phyloP scores from a whole-genome alignment of 768 basidiomycete species.

The Lentinula boryana region DNA sequence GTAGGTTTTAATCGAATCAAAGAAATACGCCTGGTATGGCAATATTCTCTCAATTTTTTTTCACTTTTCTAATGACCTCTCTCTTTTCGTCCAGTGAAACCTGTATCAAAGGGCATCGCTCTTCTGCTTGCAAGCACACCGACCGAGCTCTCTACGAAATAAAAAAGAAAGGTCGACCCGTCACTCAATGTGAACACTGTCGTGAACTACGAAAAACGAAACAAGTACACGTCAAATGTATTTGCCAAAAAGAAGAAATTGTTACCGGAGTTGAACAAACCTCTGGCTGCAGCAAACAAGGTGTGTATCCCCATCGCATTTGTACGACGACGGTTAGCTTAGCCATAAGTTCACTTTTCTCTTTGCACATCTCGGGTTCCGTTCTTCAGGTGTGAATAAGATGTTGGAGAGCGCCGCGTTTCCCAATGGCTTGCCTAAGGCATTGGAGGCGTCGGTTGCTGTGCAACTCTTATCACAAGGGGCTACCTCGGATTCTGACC shows the following conservation, averaged over 20 bases:
- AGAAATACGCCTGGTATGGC: slow-evolving; percentile 79
- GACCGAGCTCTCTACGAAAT: slow-evolving; percentile 88
- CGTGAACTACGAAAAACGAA: slow-evolving; percentile 80
- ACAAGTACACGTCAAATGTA: slow-evolving; percentile 83
- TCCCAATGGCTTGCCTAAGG: slow-evolving; percentile 69
- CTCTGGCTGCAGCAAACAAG: slow-evolving; percentile 49
- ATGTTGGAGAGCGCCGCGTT: slow-evolving; percentile 70
- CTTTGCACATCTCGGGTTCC: slow-evolving; percentile 16
- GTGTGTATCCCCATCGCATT: slow-evolving; percentile 36
- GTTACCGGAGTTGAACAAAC: slow-evolving; percentile 43
- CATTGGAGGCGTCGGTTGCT: slow-evolving; percentile 60
- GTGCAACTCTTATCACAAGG: slow-evolving; percentile 39
- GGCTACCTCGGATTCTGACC: slow-evolving; percentile 53
- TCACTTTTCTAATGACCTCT: slow-evolving; percentile 3
- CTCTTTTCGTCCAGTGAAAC: slow-evolving; percentile 53
- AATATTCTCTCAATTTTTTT: slow-evolving; percentile 2
- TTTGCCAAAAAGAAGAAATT: slow-evolving; percentile 68
- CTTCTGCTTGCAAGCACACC: slow-evolving; percentile 82
- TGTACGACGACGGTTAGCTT: slow-evolving; percentile 24
- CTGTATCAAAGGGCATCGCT: slow-evolving; percentile 93
- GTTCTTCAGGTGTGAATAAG: slow-evolving; percentile 45
- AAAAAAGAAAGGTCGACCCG: slow-evolving; percentile 88
- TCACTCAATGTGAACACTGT: slow-evolving; percentile 88
- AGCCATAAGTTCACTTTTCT: slow-evolving; percentile 37
- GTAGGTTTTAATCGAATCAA: slow-evolving; percentile 65